A percentile compares a stretch with the other conserved stretches of the same genome.
These are phyloP conservation scores for Teratosphaeria destructans DNA, from an alignment of 2,329 filamentous ascomycete species.

Conservation along the genomic window DNA sequence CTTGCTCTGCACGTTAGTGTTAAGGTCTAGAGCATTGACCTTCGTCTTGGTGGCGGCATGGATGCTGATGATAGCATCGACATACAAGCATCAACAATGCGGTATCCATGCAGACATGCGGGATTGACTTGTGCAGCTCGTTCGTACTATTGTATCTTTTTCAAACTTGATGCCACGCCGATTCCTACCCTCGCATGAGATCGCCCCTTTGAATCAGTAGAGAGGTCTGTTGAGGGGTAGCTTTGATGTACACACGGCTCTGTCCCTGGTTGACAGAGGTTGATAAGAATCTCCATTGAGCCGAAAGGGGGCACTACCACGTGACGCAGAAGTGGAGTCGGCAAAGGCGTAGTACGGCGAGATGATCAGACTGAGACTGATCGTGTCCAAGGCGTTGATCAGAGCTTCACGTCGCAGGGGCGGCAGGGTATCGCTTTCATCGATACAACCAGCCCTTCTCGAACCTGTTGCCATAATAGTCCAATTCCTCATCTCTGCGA, in stretches of 20 bases:
- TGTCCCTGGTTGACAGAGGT: neutral
- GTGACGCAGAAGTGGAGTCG: conserved; percentile 3
- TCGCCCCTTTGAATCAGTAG: neutral
- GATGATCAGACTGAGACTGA: no score
- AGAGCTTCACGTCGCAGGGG: neutral
- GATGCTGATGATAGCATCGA: no score
- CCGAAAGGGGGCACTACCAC: conserved; percentile 13
- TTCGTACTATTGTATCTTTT: neutral
- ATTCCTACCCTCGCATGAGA: neutral
- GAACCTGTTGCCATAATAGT: conserved; percentile 25
- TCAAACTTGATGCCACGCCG: neutral
- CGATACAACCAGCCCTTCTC: conserved; percentile 19
- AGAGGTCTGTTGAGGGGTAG: neutral
- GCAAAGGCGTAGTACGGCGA: neutral
- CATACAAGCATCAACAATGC: neutral
- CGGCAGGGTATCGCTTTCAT: conserved; percentile 2
- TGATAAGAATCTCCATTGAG: neutral
- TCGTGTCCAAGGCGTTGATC: no score
- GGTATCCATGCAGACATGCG: neutral
- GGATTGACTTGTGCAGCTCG: neutral
- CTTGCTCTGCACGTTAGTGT: neutral
- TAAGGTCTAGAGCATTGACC: neutral
- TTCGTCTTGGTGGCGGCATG: neutral
- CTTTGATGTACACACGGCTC: neutral
- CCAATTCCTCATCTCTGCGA: conserved; percentile 22